Evolutionary conservation across 306 rosid genomes (phyloP).

Genomic region (Ziziphus jujuba): DNA sequence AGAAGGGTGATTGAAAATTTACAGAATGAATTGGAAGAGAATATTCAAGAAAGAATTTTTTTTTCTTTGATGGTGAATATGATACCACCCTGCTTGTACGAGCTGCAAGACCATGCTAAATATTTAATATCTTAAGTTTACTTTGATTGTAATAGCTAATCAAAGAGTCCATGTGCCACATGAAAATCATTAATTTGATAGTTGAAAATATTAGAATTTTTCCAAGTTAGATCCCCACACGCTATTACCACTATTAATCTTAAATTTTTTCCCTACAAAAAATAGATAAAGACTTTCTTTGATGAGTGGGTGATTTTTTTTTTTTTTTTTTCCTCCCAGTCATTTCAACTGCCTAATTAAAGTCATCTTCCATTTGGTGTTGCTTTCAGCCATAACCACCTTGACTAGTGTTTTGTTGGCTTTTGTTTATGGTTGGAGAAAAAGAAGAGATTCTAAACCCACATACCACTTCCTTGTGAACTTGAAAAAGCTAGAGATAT

Average conservation of each 20-base stretch:
- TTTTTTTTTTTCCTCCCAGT: slow-evolving; percentile 13
- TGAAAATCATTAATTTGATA: slow-evolving; percentile 9
- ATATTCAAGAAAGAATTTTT: background rate
- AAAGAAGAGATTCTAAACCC: background rate
- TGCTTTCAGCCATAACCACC: slow-evolving; percentile 24
- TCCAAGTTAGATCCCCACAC: slow-evolving; percentile 28
- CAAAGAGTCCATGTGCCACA: slow-evolving; percentile 12
- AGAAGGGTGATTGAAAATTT: background rate
- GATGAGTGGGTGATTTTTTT: background rate
- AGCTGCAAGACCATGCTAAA: background rate
- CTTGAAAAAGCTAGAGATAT: background rate
- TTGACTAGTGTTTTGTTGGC: slow-evolving; percentile 12
- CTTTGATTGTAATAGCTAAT: slow-evolving; percentile 1
- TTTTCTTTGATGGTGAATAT: background rate
- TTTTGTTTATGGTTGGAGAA: background rate
- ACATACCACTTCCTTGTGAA: background rate
- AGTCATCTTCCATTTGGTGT: background rate
- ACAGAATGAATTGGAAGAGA: background rate
- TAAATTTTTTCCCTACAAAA: background rate
- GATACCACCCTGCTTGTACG: background rate
- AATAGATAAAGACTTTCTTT: background rate
- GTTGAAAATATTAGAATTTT: slow-evolving; percentile 14
- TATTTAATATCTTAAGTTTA: background rate
- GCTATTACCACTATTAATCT: background rate
- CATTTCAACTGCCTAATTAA: background rate